phyloP scores from a whole-genome alignment of 2,329 filamentous ascomycete genomes.

The Colletotrichum sp. region DNA sequence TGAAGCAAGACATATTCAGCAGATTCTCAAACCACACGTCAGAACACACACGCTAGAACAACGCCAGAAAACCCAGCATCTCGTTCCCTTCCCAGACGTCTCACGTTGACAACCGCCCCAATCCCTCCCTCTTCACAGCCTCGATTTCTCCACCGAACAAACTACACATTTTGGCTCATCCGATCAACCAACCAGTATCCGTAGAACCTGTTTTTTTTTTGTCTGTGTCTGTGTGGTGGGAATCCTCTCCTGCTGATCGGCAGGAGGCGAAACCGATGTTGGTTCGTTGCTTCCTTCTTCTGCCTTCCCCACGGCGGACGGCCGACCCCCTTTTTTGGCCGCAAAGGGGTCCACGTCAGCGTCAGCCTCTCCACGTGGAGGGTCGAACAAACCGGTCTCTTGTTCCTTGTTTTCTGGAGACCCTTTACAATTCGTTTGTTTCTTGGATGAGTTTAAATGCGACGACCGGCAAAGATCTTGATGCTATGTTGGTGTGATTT shows the following conservation, averaged over 20 bases:
- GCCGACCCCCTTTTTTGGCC: not conserved
- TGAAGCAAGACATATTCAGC: not conserved
- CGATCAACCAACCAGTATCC: not conserved
- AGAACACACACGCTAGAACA: not conserved
- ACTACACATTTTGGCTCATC: not conserved
- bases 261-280: not conserved
- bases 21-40: not conserved
- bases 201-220: not conserved
- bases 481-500: not conserved
- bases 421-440: not conserved
- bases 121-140: not conserved
- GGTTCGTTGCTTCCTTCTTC: not conserved
- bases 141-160: constrained; percentile 11
- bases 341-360: not conserved
- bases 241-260: not conserved
- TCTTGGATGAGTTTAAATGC: not conserved
- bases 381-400: not conserved
- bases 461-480: not conserved
- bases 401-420: not conserved
- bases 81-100: not conserved
- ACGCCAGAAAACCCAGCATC: not conserved
- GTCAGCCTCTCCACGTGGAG: not conserved
- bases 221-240: not conserved
- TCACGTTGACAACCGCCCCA: not conserved
- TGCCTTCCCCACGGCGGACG: not conserved